A percentile compares a stretch with the other conserved stretches of the same genome.
Evolutionary conservation across 768 basidiomycete genomes (phyloP).

Genomic region (Ramaria rubella): DNA sequence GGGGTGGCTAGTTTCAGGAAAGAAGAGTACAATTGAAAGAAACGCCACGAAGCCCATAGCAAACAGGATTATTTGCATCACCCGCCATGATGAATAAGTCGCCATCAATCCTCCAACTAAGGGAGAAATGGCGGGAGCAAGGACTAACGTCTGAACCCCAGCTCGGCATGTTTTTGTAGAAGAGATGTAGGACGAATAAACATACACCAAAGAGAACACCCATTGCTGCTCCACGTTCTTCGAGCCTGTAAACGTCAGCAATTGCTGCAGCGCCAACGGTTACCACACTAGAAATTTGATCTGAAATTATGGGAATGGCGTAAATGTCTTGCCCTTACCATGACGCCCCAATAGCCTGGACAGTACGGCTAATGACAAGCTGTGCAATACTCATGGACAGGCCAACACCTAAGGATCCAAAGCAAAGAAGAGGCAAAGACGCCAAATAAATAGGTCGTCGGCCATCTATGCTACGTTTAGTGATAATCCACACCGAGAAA

Average conservation of each 20-base stretch:
- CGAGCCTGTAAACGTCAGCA: conserved; percentile 22
- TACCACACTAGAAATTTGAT: neutral
- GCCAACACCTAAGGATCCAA: conserved; percentile 57
- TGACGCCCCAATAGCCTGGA: conserved; percentile 61
- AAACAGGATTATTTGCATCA: neutral
- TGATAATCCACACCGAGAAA: no score
- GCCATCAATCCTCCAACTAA: conserved; percentile 4
- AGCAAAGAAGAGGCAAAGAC: conserved; percentile 49
- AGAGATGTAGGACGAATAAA: neutral
- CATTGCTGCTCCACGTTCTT: conserved; percentile 32
- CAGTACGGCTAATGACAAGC: conserved; percentile 54
- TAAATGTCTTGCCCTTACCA: conserved; percentile 22
- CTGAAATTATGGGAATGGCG: neutral
- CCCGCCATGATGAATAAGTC: conserved; percentile 4
- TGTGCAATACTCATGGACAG: conserved; percentile 34
- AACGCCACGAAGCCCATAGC: neutral
- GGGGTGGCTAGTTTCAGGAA: conserved; percentile 8
- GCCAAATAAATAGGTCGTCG: conserved; percentile 54
- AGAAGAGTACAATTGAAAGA: neutral
- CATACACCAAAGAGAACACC: conserved; percentile 43
- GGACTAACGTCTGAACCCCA: neutral
- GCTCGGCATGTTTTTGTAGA: neutral
- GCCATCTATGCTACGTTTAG: no score
- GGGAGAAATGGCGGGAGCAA: conserved; percentile 29
- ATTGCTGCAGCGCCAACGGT: conserved; percentile 42